phyloP scores from a whole-genome alignment of 2,329 filamentous ascomycete species.

The Monilinia aucupariae region DNA sequence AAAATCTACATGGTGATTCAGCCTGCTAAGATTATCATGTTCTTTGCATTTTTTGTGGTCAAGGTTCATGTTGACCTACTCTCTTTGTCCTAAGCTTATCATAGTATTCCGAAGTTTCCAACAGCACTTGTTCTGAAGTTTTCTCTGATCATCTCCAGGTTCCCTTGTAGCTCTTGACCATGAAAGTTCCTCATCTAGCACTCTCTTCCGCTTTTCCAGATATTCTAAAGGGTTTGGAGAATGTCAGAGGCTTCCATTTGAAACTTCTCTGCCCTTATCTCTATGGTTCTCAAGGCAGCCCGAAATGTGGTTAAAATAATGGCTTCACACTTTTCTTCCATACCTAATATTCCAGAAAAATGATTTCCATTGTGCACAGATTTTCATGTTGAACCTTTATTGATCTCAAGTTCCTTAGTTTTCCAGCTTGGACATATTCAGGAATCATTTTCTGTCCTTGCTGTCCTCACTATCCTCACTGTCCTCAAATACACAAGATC shows the following conservation, averaged over 20 bases:
- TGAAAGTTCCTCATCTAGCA: neutral
- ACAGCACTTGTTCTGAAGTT: neutral
- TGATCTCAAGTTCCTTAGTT: neutral
- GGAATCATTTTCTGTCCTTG: no score
- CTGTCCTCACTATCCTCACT: no score
- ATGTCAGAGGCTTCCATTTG: neutral
- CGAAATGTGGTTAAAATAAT: neutral
- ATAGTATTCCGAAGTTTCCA: neutral
- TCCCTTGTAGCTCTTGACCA: neutral
- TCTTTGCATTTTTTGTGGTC: neutral
- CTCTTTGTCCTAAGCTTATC: accelerated
- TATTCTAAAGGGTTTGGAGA: neutral
- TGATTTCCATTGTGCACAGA: neutral
- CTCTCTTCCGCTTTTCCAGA: neutral
- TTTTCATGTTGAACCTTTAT: neutral
- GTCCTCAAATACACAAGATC: no score
- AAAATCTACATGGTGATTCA: neutral
- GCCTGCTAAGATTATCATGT: neutral
- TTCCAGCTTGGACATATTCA: no score
- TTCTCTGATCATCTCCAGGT: neutral
- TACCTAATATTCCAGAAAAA: neutral
- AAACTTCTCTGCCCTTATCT: neutral
- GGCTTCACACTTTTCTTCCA: neutral
- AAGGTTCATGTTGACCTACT: neutral
- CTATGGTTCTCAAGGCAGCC: neutral